phyloP scores from a whole-genome alignment of 2,329 filamentous ascomycete genomes.

The Aaosphaeria arxii region DNA sequence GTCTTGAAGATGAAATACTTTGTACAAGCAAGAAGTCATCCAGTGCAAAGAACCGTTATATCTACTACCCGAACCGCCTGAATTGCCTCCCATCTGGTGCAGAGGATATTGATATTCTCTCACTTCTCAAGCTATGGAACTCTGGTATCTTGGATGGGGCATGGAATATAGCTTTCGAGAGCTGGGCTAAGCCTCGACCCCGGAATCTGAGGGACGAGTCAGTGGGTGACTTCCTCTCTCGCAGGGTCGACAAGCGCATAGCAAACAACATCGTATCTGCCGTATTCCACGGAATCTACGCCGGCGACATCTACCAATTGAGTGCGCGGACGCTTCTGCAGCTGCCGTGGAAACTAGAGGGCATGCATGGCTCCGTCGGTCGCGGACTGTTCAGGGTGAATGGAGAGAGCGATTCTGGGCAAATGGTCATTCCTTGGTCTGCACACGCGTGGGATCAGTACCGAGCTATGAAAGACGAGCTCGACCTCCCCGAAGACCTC shows the following conservation, averaged over 20 bases:
- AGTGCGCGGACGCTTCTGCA: conserved; percentile 67
- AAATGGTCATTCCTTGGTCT: conserved; percentile 8
- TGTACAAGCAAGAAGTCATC: conserved; percentile 50
- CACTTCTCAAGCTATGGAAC: conserved; percentile 39
- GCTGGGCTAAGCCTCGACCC: conserved; percentile 29
- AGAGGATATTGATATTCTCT: conserved; percentile 18
- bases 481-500: conserved; percentile 24
- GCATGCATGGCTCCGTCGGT: conserved; percentile 27
- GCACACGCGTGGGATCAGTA: conserved; percentile 18
- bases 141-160: conserved; percentile 57
- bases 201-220: conserved; percentile 61
- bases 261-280: conserved; percentile 75
- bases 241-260: conserved; percentile 53
- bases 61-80: conserved; percentile 86
- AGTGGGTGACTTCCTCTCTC: conserved; percentile 63
- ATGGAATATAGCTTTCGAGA: conserved; percentile 38
- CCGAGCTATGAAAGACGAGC: conserved; percentile 31
- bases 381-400: background rate
- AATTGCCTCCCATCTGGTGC: conserved; percentile 44
- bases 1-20: conserved; percentile 56
- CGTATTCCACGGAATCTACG: conserved; percentile 82
- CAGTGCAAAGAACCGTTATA: conserved; percentile 64
- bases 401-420: background rate
- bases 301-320: conserved; percentile 78
- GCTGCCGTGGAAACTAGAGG: conserved; percentile 49